Base-by-base conservation (phyloP, 352 stramenopile genomes). In the Phytopythium mirpurense region DNA sequence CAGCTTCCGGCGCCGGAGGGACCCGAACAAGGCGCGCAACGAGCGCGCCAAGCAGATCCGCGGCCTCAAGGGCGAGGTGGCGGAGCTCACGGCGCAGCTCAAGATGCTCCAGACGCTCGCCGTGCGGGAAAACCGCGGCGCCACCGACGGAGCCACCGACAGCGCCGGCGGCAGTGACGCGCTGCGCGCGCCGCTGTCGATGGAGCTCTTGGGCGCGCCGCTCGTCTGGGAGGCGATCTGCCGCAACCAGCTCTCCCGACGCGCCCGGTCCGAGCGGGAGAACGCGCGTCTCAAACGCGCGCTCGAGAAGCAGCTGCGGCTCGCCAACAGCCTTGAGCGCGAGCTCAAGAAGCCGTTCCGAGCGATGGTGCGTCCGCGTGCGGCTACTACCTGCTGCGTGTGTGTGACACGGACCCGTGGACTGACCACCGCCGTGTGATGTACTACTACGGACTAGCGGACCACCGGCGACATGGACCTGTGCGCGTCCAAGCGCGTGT, bases 251-350 rank as follows among this genome's bases (percentile, higher is more conserved):
- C 50, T 32, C 2, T 34, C 53, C 16, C 43, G 52, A 8, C 51
- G 54, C 6, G 34, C 51, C 26, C 43, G 59, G 46, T 37, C 54
- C 9, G 58, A 74, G 37, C 23, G 36, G 9, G 54, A 52, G 12
- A 70, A 74, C 46, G 26, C 27, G 14, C 58, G 51, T 0, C 49
- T 70, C 21, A 70, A 68, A 19, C 48, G 58, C n/a, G 45, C 67
- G 34, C 53, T 83, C 31, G 60, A 79, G 41, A 62, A 65, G 19
- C 72, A 79, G 27, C 60, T 71, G 26, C 60, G 65, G 19, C 31
- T 73, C 11, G 59, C 59, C 10, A 57, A 69, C 19, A 65, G 36
- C 21, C 44, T 83, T 2, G 63, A 63, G 26, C 53, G 26, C 19
- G 32, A 73, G 6, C 42, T 76, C 23, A 56, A 61, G 41, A 63